These are phyloP conservation scores for Stagonosporopsis chrysanthemi DNA, from an alignment of 2,329 filamentous ascomycete species.

Conservation along the genomic window DNA sequence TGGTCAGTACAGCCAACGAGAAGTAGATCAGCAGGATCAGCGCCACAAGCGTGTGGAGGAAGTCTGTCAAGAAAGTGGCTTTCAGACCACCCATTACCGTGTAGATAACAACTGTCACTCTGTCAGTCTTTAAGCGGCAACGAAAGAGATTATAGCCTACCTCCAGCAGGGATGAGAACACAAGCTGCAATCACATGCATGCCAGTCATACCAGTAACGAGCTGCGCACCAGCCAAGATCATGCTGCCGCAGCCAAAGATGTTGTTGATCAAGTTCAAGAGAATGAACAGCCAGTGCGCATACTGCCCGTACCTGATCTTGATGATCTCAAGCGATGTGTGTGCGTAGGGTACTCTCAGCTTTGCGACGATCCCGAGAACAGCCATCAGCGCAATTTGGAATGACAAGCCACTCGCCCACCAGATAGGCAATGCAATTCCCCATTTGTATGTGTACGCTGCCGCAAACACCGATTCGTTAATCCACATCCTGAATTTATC, in stretches of 20 bases:
- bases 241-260: constrained; percentile 81
- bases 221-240: constrained; percentile 84
- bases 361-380: constrained; percentile 33
- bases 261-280: constrained; percentile 80
- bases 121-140: constrained; percentile 56
- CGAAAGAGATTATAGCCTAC: neutral
- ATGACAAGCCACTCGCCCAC: constrained; percentile 33
- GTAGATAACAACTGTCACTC: constrained; percentile 81
- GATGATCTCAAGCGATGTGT: constrained; percentile 71
- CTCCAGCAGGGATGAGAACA: constrained; percentile 18
- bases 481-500: constrained; percentile 23
- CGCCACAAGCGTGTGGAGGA: constrained; percentile 80
- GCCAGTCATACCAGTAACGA: constrained; percentile 63
- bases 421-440: constrained; percentile 37
- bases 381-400: constrained; percentile 36
- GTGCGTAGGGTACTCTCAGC: constrained; percentile 31
- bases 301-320: constrained; percentile 75
- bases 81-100: constrained; percentile 79
- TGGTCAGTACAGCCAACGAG: constrained; percentile 14
- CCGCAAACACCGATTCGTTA: constrained; percentile 23
- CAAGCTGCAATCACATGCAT: constrained; percentile 24
- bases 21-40: constrained; percentile 76
- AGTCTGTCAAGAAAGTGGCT: constrained; percentile 72
- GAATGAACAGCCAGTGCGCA: constrained; percentile 78
- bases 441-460: constrained; percentile 36